phyloP scores from a whole-genome alignment of 2,329 filamentous ascomycete genomes.

The Metarhizium robertsii region DNA sequence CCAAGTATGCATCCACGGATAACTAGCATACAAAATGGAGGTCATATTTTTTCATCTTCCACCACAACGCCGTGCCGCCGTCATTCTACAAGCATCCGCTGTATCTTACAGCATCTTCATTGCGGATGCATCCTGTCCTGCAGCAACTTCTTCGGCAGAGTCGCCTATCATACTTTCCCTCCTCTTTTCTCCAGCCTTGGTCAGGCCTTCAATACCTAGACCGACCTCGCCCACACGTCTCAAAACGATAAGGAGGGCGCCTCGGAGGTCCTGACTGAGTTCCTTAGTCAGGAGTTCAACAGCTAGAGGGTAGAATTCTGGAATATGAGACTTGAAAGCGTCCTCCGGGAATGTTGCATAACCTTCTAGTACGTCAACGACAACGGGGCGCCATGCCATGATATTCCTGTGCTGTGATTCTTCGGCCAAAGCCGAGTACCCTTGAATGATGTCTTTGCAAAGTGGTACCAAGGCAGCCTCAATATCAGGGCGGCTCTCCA shows the following conservation, averaged over 20 bases:
- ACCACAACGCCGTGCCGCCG: constrained; percentile 19
- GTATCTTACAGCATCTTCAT: constrained; percentile 23
- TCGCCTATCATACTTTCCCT: constrained; percentile 32
- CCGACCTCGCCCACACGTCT: constrained; percentile 74
- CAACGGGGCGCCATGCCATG: constrained; percentile 91
- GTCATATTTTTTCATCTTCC: constrained; percentile 14
- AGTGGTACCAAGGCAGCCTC: constrained; percentile 89
- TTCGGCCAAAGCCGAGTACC: constrained; percentile 80
- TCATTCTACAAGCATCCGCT: constrained; percentile 2
- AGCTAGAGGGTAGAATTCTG: constrained; percentile 76
- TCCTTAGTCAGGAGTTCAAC: constrained; percentile 79
- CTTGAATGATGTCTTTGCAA: constrained; percentile 85
- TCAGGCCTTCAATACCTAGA: constrained; percentile 46
- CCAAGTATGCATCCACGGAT: not conserved
- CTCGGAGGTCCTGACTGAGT: constrained; percentile 67
- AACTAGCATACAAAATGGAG: constrained; percentile 6
- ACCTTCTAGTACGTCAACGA: constrained; percentile 92
- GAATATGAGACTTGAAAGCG: constrained; percentile 71
- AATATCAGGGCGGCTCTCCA: constrained; percentile 69
- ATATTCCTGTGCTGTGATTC: constrained; percentile 97
- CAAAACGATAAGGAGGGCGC: constrained; percentile 68
- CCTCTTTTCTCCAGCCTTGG: constrained; percentile 21
- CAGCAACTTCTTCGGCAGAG: constrained; percentile 17
- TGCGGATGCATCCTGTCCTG: constrained; percentile 22
- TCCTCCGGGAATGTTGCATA: constrained; percentile 74